Percentiles rank a stretch among this genome's conserved stretches.
Conservation (phyloP, 176 grass and related monocot genomes). For the Paspalum notatum region DNA sequence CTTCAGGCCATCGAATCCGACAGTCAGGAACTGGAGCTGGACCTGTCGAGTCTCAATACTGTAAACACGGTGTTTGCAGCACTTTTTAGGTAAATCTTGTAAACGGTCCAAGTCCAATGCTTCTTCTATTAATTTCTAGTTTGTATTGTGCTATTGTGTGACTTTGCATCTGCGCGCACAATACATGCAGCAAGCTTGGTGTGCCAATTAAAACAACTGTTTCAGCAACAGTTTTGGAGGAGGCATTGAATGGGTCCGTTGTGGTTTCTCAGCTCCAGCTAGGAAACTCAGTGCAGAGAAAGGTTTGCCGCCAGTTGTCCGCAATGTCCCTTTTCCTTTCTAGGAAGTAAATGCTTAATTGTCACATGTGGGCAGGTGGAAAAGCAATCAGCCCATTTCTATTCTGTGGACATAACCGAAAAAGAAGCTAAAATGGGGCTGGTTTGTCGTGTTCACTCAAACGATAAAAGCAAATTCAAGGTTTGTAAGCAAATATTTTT, state of each 20-base stretch:
- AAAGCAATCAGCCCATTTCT: constrained; percentile 97
- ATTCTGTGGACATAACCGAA: constrained; percentile 88
- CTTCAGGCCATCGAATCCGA: constrained; percentile 85
- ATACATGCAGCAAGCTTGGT: constrained; percentile 81
- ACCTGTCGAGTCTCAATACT: constrained; percentile 92
- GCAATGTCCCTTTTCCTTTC: constrained; percentile 33
- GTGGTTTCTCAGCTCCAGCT: constrained; percentile 75
- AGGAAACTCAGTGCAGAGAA: constrained; percentile 65
- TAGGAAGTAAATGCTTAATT: constrained; percentile 38
- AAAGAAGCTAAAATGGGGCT: constrained; percentile 76
- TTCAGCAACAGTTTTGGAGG: constrained; percentile 94
- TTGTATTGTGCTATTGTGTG: constrained; percentile 19
- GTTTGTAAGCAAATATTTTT: constrained; percentile 33
- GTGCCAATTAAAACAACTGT: constrained; percentile 98
- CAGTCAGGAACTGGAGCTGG: constrained; percentile 95
- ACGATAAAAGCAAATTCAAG: constrained; percentile 99
- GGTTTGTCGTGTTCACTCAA: constrained; percentile 86
- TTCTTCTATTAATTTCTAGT: neutral
- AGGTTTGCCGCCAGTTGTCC: constrained; percentile 61
- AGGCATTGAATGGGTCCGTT: constrained; percentile 88
- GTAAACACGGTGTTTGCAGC: constrained; percentile 98
- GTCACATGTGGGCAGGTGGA: constrained; percentile 75
- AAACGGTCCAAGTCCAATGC: neutral
- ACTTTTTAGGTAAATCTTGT: constrained; percentile 78
- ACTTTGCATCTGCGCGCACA: neutral